phyloP scores from a whole-genome alignment of 202 grass and related monocot genomes.

The Setaria viridis region DNA sequence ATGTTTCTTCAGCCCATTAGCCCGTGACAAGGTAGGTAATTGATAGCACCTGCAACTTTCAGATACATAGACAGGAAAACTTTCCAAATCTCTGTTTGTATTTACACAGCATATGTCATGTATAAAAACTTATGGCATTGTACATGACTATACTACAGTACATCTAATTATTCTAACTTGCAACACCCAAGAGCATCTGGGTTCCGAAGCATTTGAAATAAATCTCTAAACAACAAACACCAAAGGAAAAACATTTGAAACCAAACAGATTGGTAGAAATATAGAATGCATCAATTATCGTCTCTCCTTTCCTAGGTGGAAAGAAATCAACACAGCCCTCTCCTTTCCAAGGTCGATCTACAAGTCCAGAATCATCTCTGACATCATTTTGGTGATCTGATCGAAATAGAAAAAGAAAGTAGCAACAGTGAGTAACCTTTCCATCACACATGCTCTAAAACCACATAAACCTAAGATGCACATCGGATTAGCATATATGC shows the following conservation, averaged over 20 bases:
- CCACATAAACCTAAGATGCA: neutral
- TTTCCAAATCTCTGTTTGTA: neutral
- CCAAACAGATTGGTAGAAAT: neutral
- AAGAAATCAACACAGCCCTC: neutral
- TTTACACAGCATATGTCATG: neutral
- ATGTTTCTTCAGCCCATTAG: neutral
- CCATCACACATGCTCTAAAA: neutral
- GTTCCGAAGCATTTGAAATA: neutral
- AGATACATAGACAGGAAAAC: neutral
- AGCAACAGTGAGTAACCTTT: neutral
- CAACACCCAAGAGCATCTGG: neutral
- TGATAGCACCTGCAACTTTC: neutral
- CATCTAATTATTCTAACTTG: no score
- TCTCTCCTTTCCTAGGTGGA: neutral
- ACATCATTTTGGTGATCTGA: constrained; percentile 67
- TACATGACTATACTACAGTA: neutral
- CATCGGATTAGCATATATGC: neutral
- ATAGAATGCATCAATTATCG: neutral
- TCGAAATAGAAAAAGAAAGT: neutral
- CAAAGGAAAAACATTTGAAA: neutral
- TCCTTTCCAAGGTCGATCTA: neutral
- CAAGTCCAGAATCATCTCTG: constrained; percentile 33
- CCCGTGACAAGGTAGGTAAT: neutral
- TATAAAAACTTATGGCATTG: neutral
- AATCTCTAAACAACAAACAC: neutral